A percentile compares a stretch with the other conserved stretches of the same genome.
Conservation (phyloP, 2,329 filamentous ascomycete genomes). For the Alternaria ventricosa region DNA sequence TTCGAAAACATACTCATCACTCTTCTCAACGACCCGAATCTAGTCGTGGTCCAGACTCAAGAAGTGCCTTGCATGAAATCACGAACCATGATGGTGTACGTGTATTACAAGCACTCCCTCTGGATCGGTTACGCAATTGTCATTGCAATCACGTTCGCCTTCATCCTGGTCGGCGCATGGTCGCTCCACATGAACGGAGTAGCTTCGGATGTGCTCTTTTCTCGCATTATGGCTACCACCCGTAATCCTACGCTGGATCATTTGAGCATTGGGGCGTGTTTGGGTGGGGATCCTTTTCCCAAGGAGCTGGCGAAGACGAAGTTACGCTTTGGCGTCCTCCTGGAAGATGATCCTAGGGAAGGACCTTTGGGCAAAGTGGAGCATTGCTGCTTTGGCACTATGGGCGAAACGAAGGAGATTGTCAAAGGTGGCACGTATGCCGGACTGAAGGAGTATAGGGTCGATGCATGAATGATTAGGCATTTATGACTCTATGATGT, state of each 20-base stretch:
- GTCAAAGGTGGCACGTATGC: slow-evolving; percentile 47
- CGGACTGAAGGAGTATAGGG: slow-evolving; percentile 24
- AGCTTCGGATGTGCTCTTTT: slow-evolving; percentile 45
- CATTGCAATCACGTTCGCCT: slow-evolving; percentile 36
- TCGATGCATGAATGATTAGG: background rate
- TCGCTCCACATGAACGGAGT: slow-evolving; percentile 47
- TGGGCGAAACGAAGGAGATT: slow-evolving; percentile 48
- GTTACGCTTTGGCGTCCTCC: slow-evolving; percentile 49
- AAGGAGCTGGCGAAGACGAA: slow-evolving; percentile 47
- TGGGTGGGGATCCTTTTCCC: slow-evolving; percentile 51
- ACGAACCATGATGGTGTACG: slow-evolving; percentile 35
- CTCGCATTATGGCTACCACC: slow-evolving; percentile 47
- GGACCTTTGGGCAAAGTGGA: slow-evolving; percentile 43
- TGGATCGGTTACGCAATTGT: slow-evolving; percentile 49
- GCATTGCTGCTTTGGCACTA: slow-evolving; percentile 49
- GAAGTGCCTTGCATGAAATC: slow-evolving; percentile 37
- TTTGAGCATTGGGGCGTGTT: slow-evolving; percentile 48
- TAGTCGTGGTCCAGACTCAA: slow-evolving; percentile 32
- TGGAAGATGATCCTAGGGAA: slow-evolving; percentile 44
- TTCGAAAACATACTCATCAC: slow-evolving; percentile 50
- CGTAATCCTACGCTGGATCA: slow-evolving; percentile 48
- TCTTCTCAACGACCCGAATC: slow-evolving; percentile 41
- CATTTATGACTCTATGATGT: background rate
- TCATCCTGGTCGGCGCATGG: slow-evolving; percentile 40
- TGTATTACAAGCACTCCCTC: slow-evolving; percentile 39